phyloP scores from a whole-genome alignment of 192 early-diverging fungal genomes.

The Podila horticola region DNA sequence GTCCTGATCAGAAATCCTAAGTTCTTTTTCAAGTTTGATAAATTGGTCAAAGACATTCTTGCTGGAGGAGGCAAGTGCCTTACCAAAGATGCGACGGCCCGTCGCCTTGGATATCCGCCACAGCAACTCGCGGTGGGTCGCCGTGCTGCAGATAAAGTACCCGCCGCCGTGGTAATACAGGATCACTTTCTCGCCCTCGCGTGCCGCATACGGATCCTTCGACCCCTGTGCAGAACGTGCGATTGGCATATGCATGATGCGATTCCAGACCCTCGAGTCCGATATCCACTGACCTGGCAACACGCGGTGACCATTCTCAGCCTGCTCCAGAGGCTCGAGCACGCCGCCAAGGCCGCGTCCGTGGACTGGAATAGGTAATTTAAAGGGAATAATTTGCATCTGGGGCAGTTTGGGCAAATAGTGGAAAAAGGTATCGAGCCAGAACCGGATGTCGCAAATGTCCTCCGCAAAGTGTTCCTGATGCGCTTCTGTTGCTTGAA shows the following conservation, averaged over 20 bases:
- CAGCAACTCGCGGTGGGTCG: conserved; percentile 59
- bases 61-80: background rate
- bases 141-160: conserved; percentile 62
- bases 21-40: background rate
- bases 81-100: conserved; percentile 56
- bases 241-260: conserved; percentile 21
- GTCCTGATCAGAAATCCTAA: background rate
- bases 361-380: conserved; percentile 12
- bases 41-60: background rate
- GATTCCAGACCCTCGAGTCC: conserved; percentile 28
- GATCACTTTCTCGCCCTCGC: conserved; percentile 53
- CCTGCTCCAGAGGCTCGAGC: conserved; percentile 8
- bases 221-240: conserved; percentile 12
- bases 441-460: conserved; percentile 23
- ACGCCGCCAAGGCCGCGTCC: conserved; percentile 24
- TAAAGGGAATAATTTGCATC: conserved; percentile 32
- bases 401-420: conserved; percentile 35
- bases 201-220: conserved; percentile 37
- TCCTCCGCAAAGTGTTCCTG: conserved; percentile 45
- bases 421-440: conserved; percentile 40
- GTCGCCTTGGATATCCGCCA: conserved; percentile 56
- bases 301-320: conserved; percentile 16
- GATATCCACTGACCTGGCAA: conserved; percentile 35
- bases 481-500: conserved; percentile 10
- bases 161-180: conserved; percentile 84